phyloP scores from a whole-genome alignment of 306 rosid species.

The Dryas drummondii region DNA sequence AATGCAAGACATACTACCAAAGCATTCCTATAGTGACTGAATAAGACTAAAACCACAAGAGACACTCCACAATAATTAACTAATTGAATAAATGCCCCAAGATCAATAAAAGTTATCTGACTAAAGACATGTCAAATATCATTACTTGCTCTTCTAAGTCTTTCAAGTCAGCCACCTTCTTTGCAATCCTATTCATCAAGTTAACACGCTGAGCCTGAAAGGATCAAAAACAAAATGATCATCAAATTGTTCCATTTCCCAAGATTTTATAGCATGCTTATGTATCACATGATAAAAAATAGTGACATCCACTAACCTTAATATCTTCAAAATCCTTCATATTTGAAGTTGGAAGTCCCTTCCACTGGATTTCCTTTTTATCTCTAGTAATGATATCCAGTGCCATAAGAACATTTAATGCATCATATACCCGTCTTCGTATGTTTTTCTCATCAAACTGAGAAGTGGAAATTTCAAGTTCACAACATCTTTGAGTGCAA shows the following conservation, averaged over 20 bases:
- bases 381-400: constrained; percentile 36
- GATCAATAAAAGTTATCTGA: background rate
- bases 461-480: background rate
- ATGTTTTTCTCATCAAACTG: constrained; percentile 39
- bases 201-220: constrained; percentile 22
- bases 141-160: constrained; percentile 43
- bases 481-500: background rate
- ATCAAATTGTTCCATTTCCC: background rate
- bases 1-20: background rate
- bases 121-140: background rate
- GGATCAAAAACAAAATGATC: background rate
- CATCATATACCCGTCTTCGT: constrained; percentile 39
- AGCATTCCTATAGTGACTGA: background rate
- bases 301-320: constrained; percentile 21
- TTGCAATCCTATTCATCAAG: constrained; percentile 20
- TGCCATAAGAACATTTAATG: constrained; percentile 38
- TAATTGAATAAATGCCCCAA: background rate
- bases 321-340: constrained; percentile 23
- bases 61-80: background rate
- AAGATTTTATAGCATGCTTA: background rate
- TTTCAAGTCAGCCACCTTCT: constrained; percentile 32
- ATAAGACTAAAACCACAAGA: background rate
- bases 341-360: constrained; percentile 28
- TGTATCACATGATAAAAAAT: background rate
- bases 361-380: constrained; percentile 39